Evolutionary conservation across 2,329 filamentous ascomycete species (phyloP).

Genomic region (Ophiostoma australiae): DNA sequence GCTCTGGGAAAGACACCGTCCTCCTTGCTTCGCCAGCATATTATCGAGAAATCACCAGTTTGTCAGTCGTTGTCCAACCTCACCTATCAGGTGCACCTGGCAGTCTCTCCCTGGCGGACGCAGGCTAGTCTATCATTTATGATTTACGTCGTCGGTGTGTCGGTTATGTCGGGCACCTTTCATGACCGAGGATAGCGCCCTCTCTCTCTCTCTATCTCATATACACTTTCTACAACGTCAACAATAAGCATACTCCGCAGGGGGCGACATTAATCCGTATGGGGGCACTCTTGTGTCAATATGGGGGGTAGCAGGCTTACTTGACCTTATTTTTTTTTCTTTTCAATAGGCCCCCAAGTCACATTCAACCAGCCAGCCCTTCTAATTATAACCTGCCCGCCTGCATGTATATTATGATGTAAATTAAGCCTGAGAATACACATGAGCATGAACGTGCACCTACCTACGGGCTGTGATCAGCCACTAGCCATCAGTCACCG

Average conservation of each 20-base stretch:
- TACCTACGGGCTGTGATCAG: not conserved
- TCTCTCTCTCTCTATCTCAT: not conserved
- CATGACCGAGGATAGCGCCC: not conserved
- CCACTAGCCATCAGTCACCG: not conserved
- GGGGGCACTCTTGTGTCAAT: not conserved
- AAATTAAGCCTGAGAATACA: not conserved
- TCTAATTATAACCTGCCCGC: not conserved
- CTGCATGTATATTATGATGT: not conserved
- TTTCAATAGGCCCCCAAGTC: not conserved
- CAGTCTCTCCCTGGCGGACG: not conserved
- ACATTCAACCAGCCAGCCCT: not conserved
- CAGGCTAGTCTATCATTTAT: not conserved
- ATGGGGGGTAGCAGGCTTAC: not conserved
- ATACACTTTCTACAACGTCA: not conserved
- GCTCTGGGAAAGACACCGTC: not conserved
- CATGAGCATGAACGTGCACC: too few species aligned
- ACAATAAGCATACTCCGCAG: not conserved
- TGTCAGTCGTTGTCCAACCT: not conserved
- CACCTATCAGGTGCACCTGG: not conserved
- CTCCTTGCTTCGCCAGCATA: not conserved
- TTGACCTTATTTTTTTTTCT: not conserved
- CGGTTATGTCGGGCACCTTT: not conserved
- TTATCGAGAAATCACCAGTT: not conserved
- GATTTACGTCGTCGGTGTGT: not conserved
- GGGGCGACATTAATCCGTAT: not conserved